Percentiles rank a stretch among this genome's conserved stretches.
Evolutionary conservation across 176 grass and related monocot species (phyloP).

Genomic region (Aechmea fasciata): DNA sequence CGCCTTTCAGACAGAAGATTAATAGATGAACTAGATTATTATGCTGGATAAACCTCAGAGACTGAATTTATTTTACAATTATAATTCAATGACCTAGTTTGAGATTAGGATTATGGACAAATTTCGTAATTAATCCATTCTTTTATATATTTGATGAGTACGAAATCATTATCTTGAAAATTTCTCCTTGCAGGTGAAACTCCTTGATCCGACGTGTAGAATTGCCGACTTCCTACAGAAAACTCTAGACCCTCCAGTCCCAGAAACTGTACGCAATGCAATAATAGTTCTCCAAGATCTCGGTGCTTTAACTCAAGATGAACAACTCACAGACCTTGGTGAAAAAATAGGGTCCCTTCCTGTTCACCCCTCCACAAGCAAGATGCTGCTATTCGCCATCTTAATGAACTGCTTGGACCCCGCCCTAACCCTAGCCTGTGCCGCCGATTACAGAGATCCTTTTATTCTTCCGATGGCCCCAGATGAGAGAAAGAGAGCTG

Average conservation of each 20-base stretch:
- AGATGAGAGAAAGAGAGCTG: slow-evolving; percentile 52
- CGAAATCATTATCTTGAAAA: slow-evolving; percentile 8
- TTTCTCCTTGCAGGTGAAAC: slow-evolving; percentile 57
- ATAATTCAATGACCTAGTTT: too few species aligned
- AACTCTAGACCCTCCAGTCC: slow-evolving; percentile 72
- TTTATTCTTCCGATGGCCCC: slow-evolving; percentile 66
- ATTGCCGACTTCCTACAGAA: slow-evolving; percentile 78
- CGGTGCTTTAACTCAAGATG: slow-evolving; percentile 76
- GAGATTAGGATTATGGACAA: too few species aligned
- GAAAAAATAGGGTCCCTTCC: slow-evolving; percentile 81
- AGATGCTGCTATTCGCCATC: slow-evolving; percentile 95
- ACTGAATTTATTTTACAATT: too few species aligned
- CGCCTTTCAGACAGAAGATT: too few species aligned
- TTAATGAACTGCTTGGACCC: slow-evolving; percentile 92
- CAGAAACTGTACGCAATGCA: slow-evolving; percentile 75
- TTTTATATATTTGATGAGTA: neutral
- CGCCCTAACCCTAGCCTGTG: slow-evolving; percentile 85
- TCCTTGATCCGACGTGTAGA: slow-evolving; percentile 63
- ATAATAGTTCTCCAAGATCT: slow-evolving; percentile 69
- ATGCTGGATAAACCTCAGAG: too few species aligned
- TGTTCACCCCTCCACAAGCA: slow-evolving; percentile 85
- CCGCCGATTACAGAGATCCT: slow-evolving; percentile 65
- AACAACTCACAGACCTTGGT: slow-evolving; percentile 72
- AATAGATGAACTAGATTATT: too few species aligned
- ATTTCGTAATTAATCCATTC: too few species aligned